These are phyloP conservation scores for Ceriops zippeliana DNA, from an alignment of 345 rosid species.

Conservation along the genomic window DNA sequence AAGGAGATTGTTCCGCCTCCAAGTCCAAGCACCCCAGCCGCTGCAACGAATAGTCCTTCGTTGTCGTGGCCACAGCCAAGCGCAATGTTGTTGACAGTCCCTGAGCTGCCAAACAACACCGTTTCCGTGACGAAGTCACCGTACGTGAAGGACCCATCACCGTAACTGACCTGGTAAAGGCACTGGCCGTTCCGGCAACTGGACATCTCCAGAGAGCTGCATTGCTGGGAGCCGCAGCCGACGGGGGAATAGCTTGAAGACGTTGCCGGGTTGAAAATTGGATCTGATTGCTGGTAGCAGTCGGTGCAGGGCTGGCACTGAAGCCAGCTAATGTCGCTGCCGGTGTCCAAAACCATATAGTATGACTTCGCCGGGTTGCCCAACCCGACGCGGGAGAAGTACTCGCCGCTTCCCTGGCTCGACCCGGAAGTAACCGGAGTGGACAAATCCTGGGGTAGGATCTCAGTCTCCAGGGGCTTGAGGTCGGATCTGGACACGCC, in stretches of 20 bases:
- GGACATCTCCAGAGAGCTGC: conserved; percentile 48
- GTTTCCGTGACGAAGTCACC: conserved; percentile 74
- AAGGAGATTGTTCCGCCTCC: conserved; percentile 81
- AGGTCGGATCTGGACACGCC: conserved; percentile 50
- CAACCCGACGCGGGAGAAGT: conserved; percentile 73
- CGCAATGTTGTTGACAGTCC: conserved; percentile 14
- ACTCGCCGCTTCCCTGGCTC: conserved; percentile 90
- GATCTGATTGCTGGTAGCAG: conserved; percentile 83
- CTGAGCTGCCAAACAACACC: conserved; percentile 47
- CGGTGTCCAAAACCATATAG: conserved; percentile 75
- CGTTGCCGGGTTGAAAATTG: conserved; percentile 54
- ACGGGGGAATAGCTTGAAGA: conserved; percentile 60
- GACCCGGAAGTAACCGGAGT: conserved; percentile 72
- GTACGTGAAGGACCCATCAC: conserved; percentile 83
- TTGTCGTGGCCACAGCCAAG: conserved; percentile 88
- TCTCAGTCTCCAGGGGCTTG: conserved; percentile 38
- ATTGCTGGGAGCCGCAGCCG: conserved; percentile 51
- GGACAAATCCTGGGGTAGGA: conserved; percentile 47
- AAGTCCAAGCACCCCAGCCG: conserved; percentile 88
- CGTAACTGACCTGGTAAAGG: conserved; percentile 77
- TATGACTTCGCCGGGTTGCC: conserved; percentile 68
- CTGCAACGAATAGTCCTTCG: conserved; percentile 72
- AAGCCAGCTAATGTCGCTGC: conserved; percentile 84
- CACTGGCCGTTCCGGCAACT: conserved; percentile 51
- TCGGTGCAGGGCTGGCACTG: conserved; percentile 78